Percentiles rank a stretch among this genome's conserved stretches.
These are phyloP conservation scores for Sporothrix inflata DNA, from an alignment of 2,329 filamentous ascomycete species.

Conservation along the genomic window DNA sequence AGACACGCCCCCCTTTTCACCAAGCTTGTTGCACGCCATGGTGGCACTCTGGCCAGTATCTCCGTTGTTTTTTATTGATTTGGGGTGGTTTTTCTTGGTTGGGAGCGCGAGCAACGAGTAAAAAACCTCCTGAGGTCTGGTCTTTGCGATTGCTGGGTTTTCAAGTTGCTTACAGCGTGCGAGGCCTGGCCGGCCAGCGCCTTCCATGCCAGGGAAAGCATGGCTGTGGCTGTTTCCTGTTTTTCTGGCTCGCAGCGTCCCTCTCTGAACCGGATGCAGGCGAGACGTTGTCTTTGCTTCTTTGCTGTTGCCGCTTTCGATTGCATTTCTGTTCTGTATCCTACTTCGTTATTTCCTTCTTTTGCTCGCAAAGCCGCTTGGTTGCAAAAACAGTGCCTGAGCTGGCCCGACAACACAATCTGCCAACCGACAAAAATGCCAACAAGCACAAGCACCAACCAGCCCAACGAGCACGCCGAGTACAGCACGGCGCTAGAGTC, in stretches of 20 bases:
- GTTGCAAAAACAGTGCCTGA: background rate
- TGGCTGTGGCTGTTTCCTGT: constrained; percentile 1
- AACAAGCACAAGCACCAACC: constrained; percentile 1
- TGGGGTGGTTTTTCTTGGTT: background rate
- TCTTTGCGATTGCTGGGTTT: background rate
- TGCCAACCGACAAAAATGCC: background rate
- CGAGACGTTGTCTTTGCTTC: background rate
- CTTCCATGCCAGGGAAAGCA: background rate
- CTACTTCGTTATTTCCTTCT: background rate
- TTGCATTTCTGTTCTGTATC: background rate
- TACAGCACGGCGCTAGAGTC: background rate
- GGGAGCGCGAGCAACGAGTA: background rate
- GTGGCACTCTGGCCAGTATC: background rate
- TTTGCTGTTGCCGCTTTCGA: background rate
- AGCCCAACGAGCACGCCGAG: background rate
- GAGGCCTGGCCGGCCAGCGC: background rate
- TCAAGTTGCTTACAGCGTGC: background rate
- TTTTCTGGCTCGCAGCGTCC: constrained; percentile 1
- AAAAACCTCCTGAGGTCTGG: no score
- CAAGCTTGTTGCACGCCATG: background rate
- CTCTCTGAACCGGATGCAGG: background rate
- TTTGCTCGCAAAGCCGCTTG: background rate
- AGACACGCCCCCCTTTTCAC: constrained; percentile 23
- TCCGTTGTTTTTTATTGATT: constrained; percentile 1
- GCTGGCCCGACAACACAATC: constrained; percentile 2